Percentiles rank a stretch among this genome's conserved stretches.
Evolutionary conservation across 257 asterid species (phyloP).

Genomic region (Gynochthodes officinalis): DNA sequence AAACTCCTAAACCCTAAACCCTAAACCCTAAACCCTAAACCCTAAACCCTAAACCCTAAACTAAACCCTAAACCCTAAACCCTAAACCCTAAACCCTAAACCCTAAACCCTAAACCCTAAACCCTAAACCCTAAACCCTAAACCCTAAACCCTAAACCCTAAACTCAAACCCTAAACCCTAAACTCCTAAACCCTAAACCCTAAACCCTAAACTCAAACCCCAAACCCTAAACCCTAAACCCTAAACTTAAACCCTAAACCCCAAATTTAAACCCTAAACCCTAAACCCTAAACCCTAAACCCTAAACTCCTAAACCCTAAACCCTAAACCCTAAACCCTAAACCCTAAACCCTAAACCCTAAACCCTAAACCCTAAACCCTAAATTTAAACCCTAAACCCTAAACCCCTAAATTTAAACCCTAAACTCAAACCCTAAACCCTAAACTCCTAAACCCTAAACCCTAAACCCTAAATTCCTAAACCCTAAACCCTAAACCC

Average conservation of each 20-base stretch:
- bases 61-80: slow-evolving; percentile 21
- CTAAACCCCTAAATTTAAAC: slow-evolving; percentile 1
- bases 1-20: slow-evolving; percentile 26
- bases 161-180: slow-evolving; percentile 20
- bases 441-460: slow-evolving; percentile 8
- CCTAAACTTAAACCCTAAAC: slow-evolving; percentile 19
- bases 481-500: slow-evolving; percentile 17
- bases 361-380: slow-evolving; percentile 12
- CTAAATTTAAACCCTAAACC: slow-evolving; percentile 10
- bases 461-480: slow-evolving; percentile 13
- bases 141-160: slow-evolving; percentile 17
- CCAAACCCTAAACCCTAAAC: slow-evolving; percentile 21
- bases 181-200: slow-evolving; percentile 15
- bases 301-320: slow-evolving; percentile 1
- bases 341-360: slow-evolving; percentile 14
- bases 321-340: slow-evolving; percentile 9
- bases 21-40: slow-evolving; percentile 27
- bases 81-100: slow-evolving; percentile 21
- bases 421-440: not conserved
- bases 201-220: slow-evolving; percentile 11
- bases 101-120: slow-evolving; percentile 14
- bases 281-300: slow-evolving; percentile 3
- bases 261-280: slow-evolving; percentile 7
- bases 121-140: slow-evolving; percentile 16
- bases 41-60: slow-evolving; percentile 25